Evolutionary conservation across 345 rosid genomes (phyloP).

Genomic region (Salix udensis): DNA sequence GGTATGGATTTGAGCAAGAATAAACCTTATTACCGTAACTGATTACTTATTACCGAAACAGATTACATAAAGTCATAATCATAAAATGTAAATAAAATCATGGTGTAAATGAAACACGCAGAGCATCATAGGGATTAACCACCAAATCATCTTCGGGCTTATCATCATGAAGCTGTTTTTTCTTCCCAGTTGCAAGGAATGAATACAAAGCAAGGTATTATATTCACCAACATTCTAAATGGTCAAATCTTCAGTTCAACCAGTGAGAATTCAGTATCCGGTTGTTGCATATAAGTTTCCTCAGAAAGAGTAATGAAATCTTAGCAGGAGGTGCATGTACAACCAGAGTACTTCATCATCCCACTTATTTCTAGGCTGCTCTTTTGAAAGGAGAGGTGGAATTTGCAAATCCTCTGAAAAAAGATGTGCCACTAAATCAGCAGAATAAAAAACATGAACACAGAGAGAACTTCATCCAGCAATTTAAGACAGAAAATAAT

Average conservation of each 20-base stretch:
- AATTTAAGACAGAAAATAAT: no score
- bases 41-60: slow-evolving; percentile 39
- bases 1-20: no score
- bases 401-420: no score
- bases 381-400: no score
- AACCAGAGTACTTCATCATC: not conserved
- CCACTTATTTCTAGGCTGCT: no score
- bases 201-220: no score
- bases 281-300: not conserved
- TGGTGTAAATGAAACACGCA: not conserved
- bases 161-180: slow-evolving; percentile 74
- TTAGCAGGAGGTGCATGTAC: not conserved
- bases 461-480: no score
- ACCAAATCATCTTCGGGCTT: slow-evolving; percentile 70
- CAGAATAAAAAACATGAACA: no score
- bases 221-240: not conserved
- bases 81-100: slow-evolving; percentile 19
- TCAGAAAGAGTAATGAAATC: not conserved
- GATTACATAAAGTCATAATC: slow-evolving; percentile 86
- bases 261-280: no score
- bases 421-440: no score
- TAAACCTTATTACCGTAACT: slow-evolving; percentile 5
- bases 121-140: slow-evolving; percentile 45
- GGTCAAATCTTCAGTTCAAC: no score
- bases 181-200: slow-evolving; percentile 51